phyloP scores from a whole-genome alignment of 73 alveolate species.

The Paramecium bursaria region DNA sequence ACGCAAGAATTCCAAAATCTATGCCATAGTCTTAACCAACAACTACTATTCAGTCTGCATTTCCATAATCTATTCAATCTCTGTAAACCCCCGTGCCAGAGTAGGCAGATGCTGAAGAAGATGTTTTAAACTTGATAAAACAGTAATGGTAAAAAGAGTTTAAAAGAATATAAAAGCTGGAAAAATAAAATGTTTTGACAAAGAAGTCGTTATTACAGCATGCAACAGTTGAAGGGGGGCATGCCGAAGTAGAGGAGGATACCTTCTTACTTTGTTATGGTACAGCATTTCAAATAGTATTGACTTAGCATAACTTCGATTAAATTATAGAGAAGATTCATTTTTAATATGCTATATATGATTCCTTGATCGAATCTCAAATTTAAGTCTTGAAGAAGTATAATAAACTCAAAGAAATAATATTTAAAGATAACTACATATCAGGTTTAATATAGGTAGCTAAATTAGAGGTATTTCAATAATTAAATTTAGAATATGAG shows the following conservation, averaged over 20 bases:
- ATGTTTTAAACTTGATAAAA: conserved; percentile 80
- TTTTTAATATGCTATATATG: conserved; percentile 90
- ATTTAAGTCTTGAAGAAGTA: conserved; percentile 83
- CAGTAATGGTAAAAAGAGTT: conserved; percentile 91
- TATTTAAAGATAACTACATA: conserved; percentile 87
- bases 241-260: conserved; percentile 97
- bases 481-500: conserved; percentile 74
- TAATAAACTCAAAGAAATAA: conserved; percentile 81
- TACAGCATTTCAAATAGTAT: conserved; percentile 89
- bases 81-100: too few relatives aligned
- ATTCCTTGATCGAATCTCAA: conserved; percentile 82
- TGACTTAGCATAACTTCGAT: conserved; percentile 86
- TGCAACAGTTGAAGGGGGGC: conserved; percentile 93
- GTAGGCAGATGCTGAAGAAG: conserved; percentile 85
- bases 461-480: conserved; percentile 86
- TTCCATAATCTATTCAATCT: too few relatives aligned
- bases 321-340: conserved; percentile 84
- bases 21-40: too few relatives aligned
- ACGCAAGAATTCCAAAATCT: too few relatives aligned
- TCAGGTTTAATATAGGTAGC: conserved; percentile 88
- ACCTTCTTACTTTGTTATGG: conserved; percentile 90
- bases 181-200: conserved; percentile 85
- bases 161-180: conserved; percentile 81
- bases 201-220: conserved; percentile 85
- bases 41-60: too few relatives aligned